A percentile compares a stretch with the other conserved stretches of the same genome.
Evolutionary conservation across 169 alveolate species (phyloP).

Genomic region (Plasmodium berghei): DNA sequence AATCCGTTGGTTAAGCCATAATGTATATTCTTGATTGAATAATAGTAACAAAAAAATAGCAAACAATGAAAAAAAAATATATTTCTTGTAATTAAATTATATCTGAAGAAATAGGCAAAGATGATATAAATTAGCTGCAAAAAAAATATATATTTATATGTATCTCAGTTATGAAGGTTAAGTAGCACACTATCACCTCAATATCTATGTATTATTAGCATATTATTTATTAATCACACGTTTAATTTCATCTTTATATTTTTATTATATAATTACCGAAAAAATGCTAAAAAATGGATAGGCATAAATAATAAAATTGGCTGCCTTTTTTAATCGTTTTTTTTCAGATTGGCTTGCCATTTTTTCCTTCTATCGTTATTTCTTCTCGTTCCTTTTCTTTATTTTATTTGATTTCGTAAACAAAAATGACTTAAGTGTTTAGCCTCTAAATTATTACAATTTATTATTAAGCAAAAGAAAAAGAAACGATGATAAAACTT

Average conservation of each 20-base stretch:
- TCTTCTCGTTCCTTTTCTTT: neutral
- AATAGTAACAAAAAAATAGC: conserved; percentile 66
- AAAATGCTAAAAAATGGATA: conserved; percentile 67
- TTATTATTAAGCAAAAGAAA: too few species aligned
- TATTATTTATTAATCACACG: neutral
- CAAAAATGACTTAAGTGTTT: neutral
- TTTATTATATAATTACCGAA: conserved; percentile 26
- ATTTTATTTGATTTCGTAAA: neutral
- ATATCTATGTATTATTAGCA: neutral
- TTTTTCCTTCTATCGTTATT: conserved; percentile 10
- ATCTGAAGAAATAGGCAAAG: conserved; percentile 38
- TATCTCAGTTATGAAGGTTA: neutral
- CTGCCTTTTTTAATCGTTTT: conserved; percentile 67
- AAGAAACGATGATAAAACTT: too few species aligned
- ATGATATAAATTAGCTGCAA: conserved; percentile 54
- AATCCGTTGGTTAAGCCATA: conserved; percentile 62
- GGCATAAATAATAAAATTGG: conserved; percentile 63
- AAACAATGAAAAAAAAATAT: conserved; percentile 40
- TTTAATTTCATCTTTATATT: conserved; percentile 22
- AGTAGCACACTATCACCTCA: neutral
- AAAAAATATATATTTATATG: conserved; percentile 13
- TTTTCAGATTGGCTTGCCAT: conserved; percentile 77
- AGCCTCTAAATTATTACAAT: too few species aligned
- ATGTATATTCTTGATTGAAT: conserved; percentile 57
- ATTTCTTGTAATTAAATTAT: conserved; percentile 60